Evolutionary conservation across 2,329 filamentous ascomycete genomes (phyloP), one percentile per base, ranked within the genome.

Genomic region (Sporothrix variecibatus): DNA sequence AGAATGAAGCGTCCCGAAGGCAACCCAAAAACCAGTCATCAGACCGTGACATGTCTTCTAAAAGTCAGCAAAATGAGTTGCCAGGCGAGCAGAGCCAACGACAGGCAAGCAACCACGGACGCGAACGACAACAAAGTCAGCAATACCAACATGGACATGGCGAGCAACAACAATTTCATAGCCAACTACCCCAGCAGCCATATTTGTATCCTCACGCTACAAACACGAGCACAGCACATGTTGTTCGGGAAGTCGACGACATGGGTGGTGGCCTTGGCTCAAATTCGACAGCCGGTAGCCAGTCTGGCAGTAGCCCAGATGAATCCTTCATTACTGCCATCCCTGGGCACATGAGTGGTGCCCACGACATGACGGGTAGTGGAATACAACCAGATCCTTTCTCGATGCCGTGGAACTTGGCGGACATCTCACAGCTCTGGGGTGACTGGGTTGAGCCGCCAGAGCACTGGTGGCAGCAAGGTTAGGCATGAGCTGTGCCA

Each of bases 221-320:
- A 2, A 43, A 70, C 40, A 67, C 49, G 26, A 38, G 40, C 12
- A 31, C 20, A 8, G n/a, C 15, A 20, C 64, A 49, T 11, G 23
- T 46, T 20, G 28, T 69, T 9, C 51, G 43, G 1, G 72, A 70
- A 9, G 17, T 71, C 2, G 72, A 62, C 53, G 72, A 73, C 0
- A 17, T 64, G 12, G n/a, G 31, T 31, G 71, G 34, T 23, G 68
- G 31, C n/a, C 62, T 20, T 38, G 38, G 38, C 11, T 49, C 71
- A 8, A 20, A 58, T 2, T 75, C 74, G 3, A 68, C 74, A 6
- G 72, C 72, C 9, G 64, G 60, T 11, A 76, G 75, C 72, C 74
- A 73, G 65, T 71, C 72, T 7, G 71, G 68, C 51, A 74, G 72
- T 71, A 76, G 75, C 31, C 75, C 75, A 2, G 75, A 74, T 38